phyloP scores from a whole-genome alignment of 2,329 filamentous ascomycete species.

The Paecilomyces fulvus region DNA sequence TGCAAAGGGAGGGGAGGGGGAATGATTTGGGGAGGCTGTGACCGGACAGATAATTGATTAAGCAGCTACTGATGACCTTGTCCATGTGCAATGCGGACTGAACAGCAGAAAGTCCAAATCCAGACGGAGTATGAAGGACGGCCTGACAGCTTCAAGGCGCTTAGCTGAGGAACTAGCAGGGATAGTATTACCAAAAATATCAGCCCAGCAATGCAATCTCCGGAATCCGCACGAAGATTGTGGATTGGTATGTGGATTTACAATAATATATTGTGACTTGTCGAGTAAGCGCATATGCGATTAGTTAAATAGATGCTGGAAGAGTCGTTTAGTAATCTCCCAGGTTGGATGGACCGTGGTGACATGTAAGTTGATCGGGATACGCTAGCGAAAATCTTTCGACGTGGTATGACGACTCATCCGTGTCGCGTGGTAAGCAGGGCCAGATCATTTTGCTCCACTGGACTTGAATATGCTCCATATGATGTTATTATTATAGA shows the following conservation, averaged over 20 bases:
- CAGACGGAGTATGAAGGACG: background rate
- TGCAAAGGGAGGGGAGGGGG: background rate
- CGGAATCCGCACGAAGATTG: background rate
- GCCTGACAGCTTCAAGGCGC: background rate
- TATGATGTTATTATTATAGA: background rate
- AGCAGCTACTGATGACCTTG: background rate
- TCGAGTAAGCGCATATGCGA: background rate
- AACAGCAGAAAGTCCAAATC: background rate
- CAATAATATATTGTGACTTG: background rate
- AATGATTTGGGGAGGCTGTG: background rate
- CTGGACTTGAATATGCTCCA: too few species aligned
- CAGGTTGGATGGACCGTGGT: background rate
- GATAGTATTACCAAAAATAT: background rate
- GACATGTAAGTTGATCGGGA: background rate
- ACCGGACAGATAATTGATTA: too few species aligned
- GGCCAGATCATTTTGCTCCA: too few species aligned
- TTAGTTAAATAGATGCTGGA: too few species aligned
- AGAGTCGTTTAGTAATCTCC: background rate
- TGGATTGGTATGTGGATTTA: background rate
- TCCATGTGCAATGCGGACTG: background rate
- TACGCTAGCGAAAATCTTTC: background rate
- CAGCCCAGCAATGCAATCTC: background rate
- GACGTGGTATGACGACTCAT: background rate
- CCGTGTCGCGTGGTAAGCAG: background rate
- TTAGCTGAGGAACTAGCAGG: background rate